Evolutionary conservation across 2,329 filamentous ascomycete genomes (phyloP), one percentile per base, ranked within the genome.

Genomic region (Fonsecaea pugnacius): DNA sequence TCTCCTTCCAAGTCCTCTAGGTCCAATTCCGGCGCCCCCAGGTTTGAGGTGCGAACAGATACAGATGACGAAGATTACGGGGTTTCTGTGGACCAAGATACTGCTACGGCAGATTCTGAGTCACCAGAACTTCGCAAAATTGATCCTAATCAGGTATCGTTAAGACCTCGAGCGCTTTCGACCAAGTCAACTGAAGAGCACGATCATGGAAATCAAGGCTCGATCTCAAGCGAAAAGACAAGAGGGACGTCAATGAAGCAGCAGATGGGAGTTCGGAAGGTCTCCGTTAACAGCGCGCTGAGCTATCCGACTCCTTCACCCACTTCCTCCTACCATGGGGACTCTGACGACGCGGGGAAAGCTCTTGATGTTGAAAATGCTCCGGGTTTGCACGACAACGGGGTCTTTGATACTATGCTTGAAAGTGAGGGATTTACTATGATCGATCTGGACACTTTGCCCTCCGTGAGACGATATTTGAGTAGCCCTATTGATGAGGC

Each of bases 371-470:
- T 64, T 32, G 62, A 66, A 16, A 40, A 32, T 48, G 60, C 50
- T 62, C 8, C 35, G n/a, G 61, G 58, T 62, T 74, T 78, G 63
- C 74, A 79, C 32, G 77, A 79, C 18, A 75, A 80, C 59, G 73
- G 74, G 43, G 82, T 83, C 51, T 83, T 82, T 65, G 83, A 85
- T 70, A 82, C 83, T 1, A 83, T 85, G 21, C 77, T 85, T 67
- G 83, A 85, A 72, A 84, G 83, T 67, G 83, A 85, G 75, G 83
- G 80, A 2, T 85, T 85, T 65, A 85, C 82, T 63, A 84, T 85
- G 82, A 83, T 85, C 53, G 84, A 83, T 12, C 73, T 85, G 51
- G 79, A 83, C 63, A 83, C 83, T 2, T 73, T 85, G 24, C 81
- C 81, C 5, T 85, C 83, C 2, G 76, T 80, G 24, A 77, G 77